A percentile compares a stretch with the other conserved stretches of the same genome.
Evolutionary conservation across 1,284 basidiomycete species (phyloP).

Genomic region (Anthracocystis walkeri): DNA sequence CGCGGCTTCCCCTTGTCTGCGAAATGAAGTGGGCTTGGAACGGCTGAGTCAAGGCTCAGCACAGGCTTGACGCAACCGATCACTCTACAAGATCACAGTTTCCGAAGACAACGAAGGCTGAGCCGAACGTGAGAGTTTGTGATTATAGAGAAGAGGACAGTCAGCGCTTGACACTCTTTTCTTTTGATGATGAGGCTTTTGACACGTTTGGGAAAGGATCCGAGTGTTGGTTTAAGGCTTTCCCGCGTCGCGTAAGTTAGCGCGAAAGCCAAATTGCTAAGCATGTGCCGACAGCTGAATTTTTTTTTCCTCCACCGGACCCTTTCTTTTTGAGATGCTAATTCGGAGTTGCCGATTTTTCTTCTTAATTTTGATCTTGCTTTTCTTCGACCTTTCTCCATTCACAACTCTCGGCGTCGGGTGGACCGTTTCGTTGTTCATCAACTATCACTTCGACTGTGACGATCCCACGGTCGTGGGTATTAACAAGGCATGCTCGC

Average conservation of each 20-base stretch:
- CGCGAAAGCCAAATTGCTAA: slow-evolving; percentile 5
- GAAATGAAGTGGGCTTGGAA: neutral
- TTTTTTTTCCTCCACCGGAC: slow-evolving; percentile 1
- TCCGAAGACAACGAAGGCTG: neutral
- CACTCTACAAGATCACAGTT: neutral
- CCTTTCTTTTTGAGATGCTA: slow-evolving; percentile 1
- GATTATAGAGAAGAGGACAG: slow-evolving; percentile 2
- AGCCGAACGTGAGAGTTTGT: neutral
- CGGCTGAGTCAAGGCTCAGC: neutral
- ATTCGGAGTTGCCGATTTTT: neutral
- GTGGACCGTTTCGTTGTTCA: neutral
- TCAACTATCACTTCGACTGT: neutral
- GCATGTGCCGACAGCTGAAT: neutral
- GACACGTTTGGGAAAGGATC: slow-evolving; percentile 15
- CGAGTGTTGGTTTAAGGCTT: slow-evolving; percentile 24
- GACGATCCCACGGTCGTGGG: neutral
- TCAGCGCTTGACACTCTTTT: neutral
- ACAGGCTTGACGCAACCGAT: neutral
- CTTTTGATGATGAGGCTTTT: slow-evolving; percentile 24
- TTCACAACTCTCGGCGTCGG: neutral
- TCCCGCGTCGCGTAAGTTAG: slow-evolving; percentile 20
- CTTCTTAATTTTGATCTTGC: neutral
- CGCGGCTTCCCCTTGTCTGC: neutral
- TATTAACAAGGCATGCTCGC: slow-evolving; percentile 22
- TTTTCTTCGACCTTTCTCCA: neutral